These are phyloP conservation scores for Penicillium bovifimosum DNA, from an alignment of 495 filamentous ascomycete species.

Conservation along the genomic window DNA sequence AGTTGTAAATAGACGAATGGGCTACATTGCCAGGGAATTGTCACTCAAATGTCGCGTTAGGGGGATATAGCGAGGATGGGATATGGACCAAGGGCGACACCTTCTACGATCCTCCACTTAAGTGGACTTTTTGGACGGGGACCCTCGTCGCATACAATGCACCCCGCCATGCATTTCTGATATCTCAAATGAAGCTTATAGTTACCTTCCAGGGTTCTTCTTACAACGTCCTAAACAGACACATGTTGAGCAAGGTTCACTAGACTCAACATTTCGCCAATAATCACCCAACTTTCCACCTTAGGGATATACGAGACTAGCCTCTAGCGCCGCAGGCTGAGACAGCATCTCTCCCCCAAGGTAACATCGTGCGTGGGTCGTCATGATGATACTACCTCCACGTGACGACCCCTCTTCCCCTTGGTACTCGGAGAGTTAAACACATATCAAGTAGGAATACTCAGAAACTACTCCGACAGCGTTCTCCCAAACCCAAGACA, in stretches of 20 bases:
- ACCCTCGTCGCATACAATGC: not conserved
- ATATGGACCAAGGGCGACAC: not conserved
- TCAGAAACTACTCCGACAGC: not conserved
- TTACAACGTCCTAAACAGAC: not conserved
- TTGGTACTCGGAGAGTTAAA: not conserved
- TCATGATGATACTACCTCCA: conserved; percentile 19
- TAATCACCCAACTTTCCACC: not conserved
- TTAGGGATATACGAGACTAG: not conserved
- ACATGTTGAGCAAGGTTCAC: not conserved
- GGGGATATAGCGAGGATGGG: not conserved
- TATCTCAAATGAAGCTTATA: not conserved
- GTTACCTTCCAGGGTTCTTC: not conserved
- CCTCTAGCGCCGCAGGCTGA: not conserved
- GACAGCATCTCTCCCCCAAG: conserved; percentile 1
- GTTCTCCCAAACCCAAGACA: not conserved
- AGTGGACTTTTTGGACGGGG: not conserved
- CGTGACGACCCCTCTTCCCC: conserved; percentile 28
- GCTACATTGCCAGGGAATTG: not conserved
- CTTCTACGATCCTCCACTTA: not conserved
- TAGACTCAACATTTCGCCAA: not conserved
- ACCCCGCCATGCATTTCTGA: not conserved
- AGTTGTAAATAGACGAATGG: conserved; percentile 22
- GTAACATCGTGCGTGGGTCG: conserved; percentile 11
- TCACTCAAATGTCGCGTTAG: not conserved
- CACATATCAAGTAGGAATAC: not conserved